A percentile compares a stretch with the other conserved stretches of the same genome.
Evolutionary conservation across 768 basidiomycete genomes (phyloP).

Genomic region (Podaxis sp.): DNA sequence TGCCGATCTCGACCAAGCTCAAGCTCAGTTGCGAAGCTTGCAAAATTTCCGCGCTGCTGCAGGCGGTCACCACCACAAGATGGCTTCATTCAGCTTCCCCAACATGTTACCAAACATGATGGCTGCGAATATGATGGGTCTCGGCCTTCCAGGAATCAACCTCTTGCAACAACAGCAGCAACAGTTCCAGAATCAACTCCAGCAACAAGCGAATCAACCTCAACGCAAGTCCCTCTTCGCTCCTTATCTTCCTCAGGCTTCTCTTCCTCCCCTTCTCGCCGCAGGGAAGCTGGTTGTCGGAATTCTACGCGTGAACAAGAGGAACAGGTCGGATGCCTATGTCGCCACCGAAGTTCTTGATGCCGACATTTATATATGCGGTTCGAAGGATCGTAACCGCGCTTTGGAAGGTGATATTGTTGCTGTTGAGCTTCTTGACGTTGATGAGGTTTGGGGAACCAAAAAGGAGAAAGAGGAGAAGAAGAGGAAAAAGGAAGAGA

Average conservation of each 20-base stretch:
- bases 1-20: conserved; percentile 92
- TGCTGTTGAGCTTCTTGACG: conserved; percentile 95
- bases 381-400: conserved; percentile 97
- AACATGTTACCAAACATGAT: conserved; percentile 98
- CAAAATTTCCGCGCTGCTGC: conserved; percentile 96
- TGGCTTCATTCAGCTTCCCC: conserved; percentile 97
- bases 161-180: conserved; percentile 91
- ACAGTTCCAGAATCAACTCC: conserved; percentile 93
- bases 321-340: conserved; percentile 97
- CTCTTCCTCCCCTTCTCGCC: conserved; percentile 91
- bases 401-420: conserved; percentile 98
- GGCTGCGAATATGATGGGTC: conserved; percentile 95
- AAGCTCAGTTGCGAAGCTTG: conserved; percentile 93
- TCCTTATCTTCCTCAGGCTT: conserved; percentile 97
- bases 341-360: conserved; percentile 98
- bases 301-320: conserved; percentile 95
- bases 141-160: conserved; percentile 79
- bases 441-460: conserved; percentile 97
- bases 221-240: conserved; percentile 98
- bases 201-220: conserved; percentile 88
- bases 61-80: conserved; percentile 93
- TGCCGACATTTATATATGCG: conserved; percentile 98
- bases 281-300: conserved; percentile 98
- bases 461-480: conserved; percentile 99
- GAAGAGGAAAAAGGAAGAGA: conserved; percentile 99